Conservation (phyloP, 805 yeast species). For the Nakazawaea ambrosiae region DNA sequence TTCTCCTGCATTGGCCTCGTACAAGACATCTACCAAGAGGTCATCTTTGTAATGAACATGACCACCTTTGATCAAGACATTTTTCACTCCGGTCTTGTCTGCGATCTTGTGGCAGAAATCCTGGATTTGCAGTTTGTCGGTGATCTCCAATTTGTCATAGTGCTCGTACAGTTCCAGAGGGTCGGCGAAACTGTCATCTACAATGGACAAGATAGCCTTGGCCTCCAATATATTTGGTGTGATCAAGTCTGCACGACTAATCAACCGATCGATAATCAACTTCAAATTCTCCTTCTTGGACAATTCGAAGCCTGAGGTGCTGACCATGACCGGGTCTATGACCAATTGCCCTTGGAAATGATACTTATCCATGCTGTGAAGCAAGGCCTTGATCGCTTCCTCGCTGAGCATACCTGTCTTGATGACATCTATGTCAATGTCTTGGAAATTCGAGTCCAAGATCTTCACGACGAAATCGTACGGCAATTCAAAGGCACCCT, state of each 20-base stretch:
- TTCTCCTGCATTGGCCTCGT: slow-evolving; percentile 31
- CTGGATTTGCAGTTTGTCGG: neutral
- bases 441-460: slow-evolving; percentile 47
- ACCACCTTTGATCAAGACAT: slow-evolving; percentile 75
- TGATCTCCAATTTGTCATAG: slow-evolving; percentile 2
- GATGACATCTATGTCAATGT: slow-evolving; percentile 55
- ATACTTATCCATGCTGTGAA: slow-evolving; percentile 25
- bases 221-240: slow-evolving; percentile 82
- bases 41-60: slow-evolving; percentile 44
- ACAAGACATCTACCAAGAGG: slow-evolving; percentile 46
- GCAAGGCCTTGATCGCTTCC: slow-evolving; percentile 44
- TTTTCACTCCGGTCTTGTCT: slow-evolving; percentile 33
- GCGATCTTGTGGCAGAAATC: slow-evolving; percentile 31
- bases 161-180: slow-evolving; percentile 26
- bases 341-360: slow-evolving; percentile 35
- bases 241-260: slow-evolving; percentile 49
- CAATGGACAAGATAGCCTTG: slow-evolving; percentile 25
- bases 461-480: slow-evolving; percentile 37
- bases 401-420: slow-evolving; percentile 74
- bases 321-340: slow-evolving; percentile 79
- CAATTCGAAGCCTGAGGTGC: slow-evolving; percentile 68
- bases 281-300: slow-evolving; percentile 40
- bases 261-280: slow-evolving; percentile 32
- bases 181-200: slow-evolving; percentile 17
- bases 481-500: slow-evolving; percentile 34